Conservation (phyloP, 306 rosid genomes). For the Gillenia trifoliata region DNA sequence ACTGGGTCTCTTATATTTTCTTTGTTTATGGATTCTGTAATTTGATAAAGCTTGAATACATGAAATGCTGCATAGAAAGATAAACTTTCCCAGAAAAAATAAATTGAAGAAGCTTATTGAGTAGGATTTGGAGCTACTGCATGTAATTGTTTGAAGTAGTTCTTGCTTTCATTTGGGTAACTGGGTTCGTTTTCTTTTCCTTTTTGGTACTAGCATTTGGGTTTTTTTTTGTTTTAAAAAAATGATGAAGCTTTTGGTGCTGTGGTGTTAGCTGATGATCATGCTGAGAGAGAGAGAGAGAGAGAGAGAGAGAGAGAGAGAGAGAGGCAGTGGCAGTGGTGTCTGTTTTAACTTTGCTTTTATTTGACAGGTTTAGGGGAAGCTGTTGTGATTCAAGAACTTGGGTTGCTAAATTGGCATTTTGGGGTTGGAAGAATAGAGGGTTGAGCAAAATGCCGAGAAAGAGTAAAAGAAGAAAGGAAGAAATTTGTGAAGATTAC, state of each 20-base stretch:
- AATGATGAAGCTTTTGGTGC: neutral
- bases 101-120: neutral
- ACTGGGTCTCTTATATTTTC: neutral
- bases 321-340: neutral
- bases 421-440: neutral
- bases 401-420: neutral
- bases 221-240: neutral
- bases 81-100: neutral
- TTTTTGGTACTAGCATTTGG: too few relatives aligned
- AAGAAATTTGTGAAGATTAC: slow-evolving; percentile 45
- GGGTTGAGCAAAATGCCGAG: slow-evolving; percentile 24
- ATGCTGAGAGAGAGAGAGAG: neutral
- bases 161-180: neutral
- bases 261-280: neutral
- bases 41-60: neutral
- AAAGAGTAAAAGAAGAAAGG: slow-evolving; percentile 35
- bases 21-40: neutral
- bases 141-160: too few relatives aligned
- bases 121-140: too few relatives aligned
- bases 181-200: too few relatives aligned
- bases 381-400: neutral
- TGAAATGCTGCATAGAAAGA: neutral
- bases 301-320: neutral
- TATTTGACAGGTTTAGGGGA: neutral
- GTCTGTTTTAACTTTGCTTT: neutral